Base-by-base conservation (phyloP, 169 alveolate genomes). In the Plasmodium knowlesi region DNA sequence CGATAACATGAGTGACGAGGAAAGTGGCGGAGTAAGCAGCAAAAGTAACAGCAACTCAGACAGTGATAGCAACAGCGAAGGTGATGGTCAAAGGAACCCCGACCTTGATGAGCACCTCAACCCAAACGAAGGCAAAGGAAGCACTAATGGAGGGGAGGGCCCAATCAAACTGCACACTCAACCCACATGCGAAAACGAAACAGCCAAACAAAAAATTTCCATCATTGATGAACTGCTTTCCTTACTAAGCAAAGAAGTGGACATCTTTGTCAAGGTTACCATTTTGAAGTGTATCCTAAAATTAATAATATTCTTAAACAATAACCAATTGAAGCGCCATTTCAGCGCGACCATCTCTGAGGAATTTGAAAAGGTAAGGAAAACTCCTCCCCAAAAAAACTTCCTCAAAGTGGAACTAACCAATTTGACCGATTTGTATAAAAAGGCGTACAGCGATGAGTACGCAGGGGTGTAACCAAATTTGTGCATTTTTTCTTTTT, bases 211-310 rank as follows among this genome's bases (percentile, higher is more conserved):
- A 50, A 81, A 89, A 57, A 57, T 89, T 79, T 89, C 71, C 82
- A 89, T 89, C 46, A 89, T 89, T 37, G 90, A 89, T 39, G 79
- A 89, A 39, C 73, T 89, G 71, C 80, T 89, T 79, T 79, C 73
- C 22, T 28, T 61, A 50, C 94, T 89, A 34, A 57, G 57, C 32
- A 53, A 41, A 79, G 89, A 78, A 10, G 72, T 89, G 16, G 83
- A 79, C 12, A 22, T 28, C 19, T 78, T 89, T 37, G 89, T 79
- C 37, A 89, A 89, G 73, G 53, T 89, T 39, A 28, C 78, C 34
- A 89, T 89, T 41, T 57, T 89, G 50, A 71, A 57, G 22, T 79
- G 90, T 79, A 53, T 89, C 28, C 50, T 89, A 79, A 89, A 78
- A 12, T 61, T 89, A 39, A 67, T 89, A 9, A 28, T 43, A 79